These are phyloP conservation scores for Solanum pennellii DNA, from an alignment of 257 asterid genomes.

Conservation along the genomic window DNA sequence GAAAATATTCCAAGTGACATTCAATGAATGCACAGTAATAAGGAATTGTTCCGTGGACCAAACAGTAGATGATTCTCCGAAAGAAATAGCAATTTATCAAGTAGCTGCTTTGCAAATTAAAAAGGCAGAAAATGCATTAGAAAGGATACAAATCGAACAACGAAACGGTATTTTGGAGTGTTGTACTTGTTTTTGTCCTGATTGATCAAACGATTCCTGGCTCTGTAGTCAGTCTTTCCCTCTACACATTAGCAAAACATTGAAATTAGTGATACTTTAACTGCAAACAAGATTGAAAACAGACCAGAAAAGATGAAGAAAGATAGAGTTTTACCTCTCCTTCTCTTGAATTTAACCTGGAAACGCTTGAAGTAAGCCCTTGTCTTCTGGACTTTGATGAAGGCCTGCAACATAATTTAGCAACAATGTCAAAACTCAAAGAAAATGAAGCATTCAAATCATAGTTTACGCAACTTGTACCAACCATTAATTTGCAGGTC, in stretches of 20 bases:
- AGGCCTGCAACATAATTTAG: constrained; percentile 15
- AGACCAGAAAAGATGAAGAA: not conserved
- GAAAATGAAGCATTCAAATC: not conserved
- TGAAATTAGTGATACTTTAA: not conserved
- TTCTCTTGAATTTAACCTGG: constrained; percentile 69
- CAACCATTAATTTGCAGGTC: not conserved
- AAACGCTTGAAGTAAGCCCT: constrained; percentile 60
- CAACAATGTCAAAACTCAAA: not conserved
- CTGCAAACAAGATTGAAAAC: not conserved
- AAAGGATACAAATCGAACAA: constrained; percentile 74
- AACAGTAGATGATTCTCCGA: not conserved
- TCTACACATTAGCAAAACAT: constrained; percentile 17
- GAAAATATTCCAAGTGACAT: not conserved
- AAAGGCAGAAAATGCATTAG: not conserved
- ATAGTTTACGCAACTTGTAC: not conserved
- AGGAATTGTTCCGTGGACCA: not conserved
- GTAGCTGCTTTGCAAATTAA: not conserved
- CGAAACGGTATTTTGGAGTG: constrained; percentile 69
- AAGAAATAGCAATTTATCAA: not conserved
- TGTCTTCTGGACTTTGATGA: constrained; percentile 46
- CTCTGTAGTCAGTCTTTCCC: constrained; percentile 91
- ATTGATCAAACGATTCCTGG: constrained; percentile 70
- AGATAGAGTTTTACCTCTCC: constrained; percentile 30
- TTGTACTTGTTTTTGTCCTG: constrained; percentile 88
- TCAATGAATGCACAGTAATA: not conserved